These are phyloP conservation scores for Colletotrichum magnum DNA, from an alignment of 2,329 filamentous ascomycete species.

Conservation along the genomic window DNA sequence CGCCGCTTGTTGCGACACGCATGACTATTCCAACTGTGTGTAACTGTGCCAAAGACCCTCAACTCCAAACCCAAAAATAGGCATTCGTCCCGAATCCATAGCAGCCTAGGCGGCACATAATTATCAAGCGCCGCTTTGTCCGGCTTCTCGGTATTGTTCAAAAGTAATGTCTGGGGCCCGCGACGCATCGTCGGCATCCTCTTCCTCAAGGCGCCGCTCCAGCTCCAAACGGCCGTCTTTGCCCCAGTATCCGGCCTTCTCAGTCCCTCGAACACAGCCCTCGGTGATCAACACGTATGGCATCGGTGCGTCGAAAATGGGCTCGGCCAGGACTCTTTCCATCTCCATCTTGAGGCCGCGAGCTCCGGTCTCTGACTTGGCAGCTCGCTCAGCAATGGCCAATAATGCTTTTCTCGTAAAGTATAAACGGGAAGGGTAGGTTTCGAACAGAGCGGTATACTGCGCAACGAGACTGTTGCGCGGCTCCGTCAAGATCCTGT, in stretches of 20 bases:
- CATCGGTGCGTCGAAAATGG: conserved; percentile 86
- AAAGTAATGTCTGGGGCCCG: conserved; percentile 47
- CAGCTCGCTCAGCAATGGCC: conserved; percentile 80
- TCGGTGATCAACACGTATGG: conserved; percentile 83
- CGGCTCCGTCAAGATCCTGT: conserved; percentile 92
- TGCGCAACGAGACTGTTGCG: conserved; percentile 90
- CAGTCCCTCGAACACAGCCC: conserved; percentile 73
- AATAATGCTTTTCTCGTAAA: conserved; percentile 88
- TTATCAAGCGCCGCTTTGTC: conserved; percentile 61
- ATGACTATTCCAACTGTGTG: not conserved
- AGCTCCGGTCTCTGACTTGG: conserved; percentile 78
- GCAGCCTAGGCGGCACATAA: not conserved
- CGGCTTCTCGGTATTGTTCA: conserved; percentile 61
- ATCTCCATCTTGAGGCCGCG: conserved; percentile 85
- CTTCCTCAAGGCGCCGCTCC: conserved; percentile 76
- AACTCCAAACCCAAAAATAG: conserved; percentile 5
- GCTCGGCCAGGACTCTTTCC: conserved; percentile 82
- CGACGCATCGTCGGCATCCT: conserved; percentile 58
- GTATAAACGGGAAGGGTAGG: conserved; percentile 82
- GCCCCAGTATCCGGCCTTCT: conserved; percentile 74
- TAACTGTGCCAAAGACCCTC: not conserved
- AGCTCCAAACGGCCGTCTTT: conserved; percentile 80
- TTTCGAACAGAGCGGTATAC: conserved; percentile 89
- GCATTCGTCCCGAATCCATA: not conserved
- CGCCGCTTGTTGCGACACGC: not conserved